phyloP scores from a whole-genome alignment of 2,329 filamentous ascomycete species.

The Pseudogymnoascus sp. region DNA sequence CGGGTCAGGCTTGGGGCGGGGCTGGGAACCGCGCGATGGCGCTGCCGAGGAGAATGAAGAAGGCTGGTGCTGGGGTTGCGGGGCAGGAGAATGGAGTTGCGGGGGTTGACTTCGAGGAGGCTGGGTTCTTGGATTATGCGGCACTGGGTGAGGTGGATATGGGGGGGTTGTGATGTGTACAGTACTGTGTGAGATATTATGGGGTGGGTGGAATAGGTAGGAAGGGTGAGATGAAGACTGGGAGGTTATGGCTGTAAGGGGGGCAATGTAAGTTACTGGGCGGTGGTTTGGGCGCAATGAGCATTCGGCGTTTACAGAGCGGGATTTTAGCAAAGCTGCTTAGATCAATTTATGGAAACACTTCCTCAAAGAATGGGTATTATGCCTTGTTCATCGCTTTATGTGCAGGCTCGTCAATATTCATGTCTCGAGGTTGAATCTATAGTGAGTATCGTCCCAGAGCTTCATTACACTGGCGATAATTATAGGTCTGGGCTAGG shows the following conservation, averaged over 20 bases:
- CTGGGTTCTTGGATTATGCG: constrained; percentile 49
- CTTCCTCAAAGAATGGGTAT: background rate
- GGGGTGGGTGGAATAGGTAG: background rate
- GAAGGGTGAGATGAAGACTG: no score
- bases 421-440: background rate
- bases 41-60: constrained; percentile 17
- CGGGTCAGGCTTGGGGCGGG: constrained; percentile 20
- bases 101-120: constrained; percentile 54
- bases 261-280: background rate
- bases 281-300: background rate
- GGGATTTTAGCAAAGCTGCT: background rate
- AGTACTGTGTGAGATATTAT: background rate
- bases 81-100: constrained; percentile 41
- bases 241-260: background rate
- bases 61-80: constrained; percentile 19
- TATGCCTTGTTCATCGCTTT: background rate
- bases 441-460: no score
- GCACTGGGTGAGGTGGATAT: constrained; percentile 23
- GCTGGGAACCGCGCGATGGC: constrained; percentile 29
- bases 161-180: constrained; percentile 16
- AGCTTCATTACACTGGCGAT: no score
- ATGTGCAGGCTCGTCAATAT: background rate
- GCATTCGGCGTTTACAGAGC: background rate
- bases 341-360: background rate
- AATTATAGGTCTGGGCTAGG: no score